A percentile compares a stretch with the other conserved stretches of the same genome.
Conservation (phyloP, 2,329 filamentous ascomycete species). For the Exophiala spinifera region DNA sequence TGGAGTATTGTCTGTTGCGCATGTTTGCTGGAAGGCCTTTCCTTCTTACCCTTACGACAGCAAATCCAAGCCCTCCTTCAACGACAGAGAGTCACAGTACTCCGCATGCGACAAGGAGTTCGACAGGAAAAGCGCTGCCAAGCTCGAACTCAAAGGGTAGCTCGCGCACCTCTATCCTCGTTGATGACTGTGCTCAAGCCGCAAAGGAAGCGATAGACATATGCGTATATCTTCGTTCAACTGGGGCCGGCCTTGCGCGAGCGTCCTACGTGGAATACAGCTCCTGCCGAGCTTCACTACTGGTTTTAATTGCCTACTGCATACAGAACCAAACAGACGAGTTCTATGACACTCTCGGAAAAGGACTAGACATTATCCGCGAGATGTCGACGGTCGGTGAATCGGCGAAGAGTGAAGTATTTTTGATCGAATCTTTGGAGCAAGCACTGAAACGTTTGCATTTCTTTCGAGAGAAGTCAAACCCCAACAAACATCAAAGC, state of each 20-base stretch:
- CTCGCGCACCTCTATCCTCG: conserved; percentile 36
- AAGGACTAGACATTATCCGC: conserved; percentile 51
- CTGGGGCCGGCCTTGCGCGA: conserved; percentile 50
- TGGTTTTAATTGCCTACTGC: conserved; percentile 46
- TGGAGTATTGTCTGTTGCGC: conserved; percentile 53
- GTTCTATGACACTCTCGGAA: conserved; percentile 47
- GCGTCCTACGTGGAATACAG: conserved; percentile 58
- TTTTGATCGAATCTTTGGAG: conserved; percentile 54
- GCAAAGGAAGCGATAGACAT: conserved; percentile 52
- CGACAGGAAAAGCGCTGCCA: not conserved
- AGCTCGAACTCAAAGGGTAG: not conserved
- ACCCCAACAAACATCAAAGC: no score
- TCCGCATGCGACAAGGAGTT: not conserved
- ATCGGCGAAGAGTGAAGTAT: conserved; percentile 52
- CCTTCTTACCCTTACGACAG: conserved; percentile 39
- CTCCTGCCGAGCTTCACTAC: conserved; percentile 53
- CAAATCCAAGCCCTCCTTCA: not conserved
- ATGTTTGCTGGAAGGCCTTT: conserved; percentile 56
- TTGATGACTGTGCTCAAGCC: conserved; percentile 53
- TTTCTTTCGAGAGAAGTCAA: conserved; percentile 39
- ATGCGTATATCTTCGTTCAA: conserved; percentile 49
- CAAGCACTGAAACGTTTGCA: conserved; percentile 48
- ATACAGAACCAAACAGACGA: conserved; percentile 41
- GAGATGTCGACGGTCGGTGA: conserved; percentile 54
- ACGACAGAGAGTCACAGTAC: not conserved